Evolutionary conservation across 306 rosid species (phyloP).

Genomic region (Dicorynia guianensis): DNA sequence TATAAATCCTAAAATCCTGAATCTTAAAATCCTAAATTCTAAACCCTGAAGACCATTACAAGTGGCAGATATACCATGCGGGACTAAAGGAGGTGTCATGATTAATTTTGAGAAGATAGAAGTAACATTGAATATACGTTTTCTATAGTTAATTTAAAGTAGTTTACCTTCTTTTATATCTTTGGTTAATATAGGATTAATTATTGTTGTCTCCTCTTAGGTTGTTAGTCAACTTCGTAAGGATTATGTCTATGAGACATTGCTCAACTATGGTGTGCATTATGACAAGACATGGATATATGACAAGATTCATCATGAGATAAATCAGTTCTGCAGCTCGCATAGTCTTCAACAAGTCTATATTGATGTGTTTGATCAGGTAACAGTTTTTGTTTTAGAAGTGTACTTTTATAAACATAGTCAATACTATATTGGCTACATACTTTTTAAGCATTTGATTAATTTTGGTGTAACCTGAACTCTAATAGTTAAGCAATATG

Average conservation of each 20-base stretch:
- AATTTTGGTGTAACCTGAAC: not conserved
- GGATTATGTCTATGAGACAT: constrained; percentile 78
- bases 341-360: constrained; percentile 89
- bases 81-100: constrained; percentile 97
- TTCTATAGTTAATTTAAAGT: not conserved
- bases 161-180: constrained; percentile 17
- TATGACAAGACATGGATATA: constrained; percentile 96
- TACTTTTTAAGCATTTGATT: not conserved
- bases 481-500: constrained; percentile 13
- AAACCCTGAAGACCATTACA: constrained; percentile 48
- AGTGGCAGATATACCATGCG: constrained; percentile 95
- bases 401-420: not conserved
- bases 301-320: constrained; percentile 96
- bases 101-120: constrained; percentile 87
- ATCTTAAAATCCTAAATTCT: no score
- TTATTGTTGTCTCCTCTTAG: constrained; percentile 48
- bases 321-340: constrained; percentile 92
- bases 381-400: constrained; percentile 29
- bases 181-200: constrained; percentile 13
- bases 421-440: constrained; percentile 24
- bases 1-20: no score
- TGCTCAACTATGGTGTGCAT: constrained; percentile 81
- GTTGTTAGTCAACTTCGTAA: constrained; percentile 86
- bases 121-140: constrained; percentile 48
- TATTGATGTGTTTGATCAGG: constrained; percentile 97